Percentiles rank a stretch among this genome's conserved stretches.
Evolutionary conservation across 805 yeast species (phyloP).

Genomic region (Komagataella ulmi): DNA sequence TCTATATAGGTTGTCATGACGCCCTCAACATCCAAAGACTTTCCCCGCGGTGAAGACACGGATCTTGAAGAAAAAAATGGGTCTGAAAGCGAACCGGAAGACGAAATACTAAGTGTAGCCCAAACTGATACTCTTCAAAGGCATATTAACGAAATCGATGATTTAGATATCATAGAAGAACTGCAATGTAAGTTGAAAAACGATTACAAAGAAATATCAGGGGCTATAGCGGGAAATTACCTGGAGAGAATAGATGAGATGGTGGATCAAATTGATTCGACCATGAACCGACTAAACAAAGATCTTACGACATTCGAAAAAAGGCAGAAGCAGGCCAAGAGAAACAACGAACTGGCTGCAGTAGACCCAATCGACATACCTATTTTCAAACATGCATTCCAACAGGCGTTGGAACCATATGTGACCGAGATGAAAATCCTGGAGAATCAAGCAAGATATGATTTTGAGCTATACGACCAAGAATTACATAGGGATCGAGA

Average conservation of each 20-base stretch:
- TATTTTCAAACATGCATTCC: constrained; percentile 11
- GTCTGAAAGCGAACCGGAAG: not conserved
- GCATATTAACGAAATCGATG: constrained; percentile 1
- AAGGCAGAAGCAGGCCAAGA: not conserved
- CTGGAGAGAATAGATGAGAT: not conserved
- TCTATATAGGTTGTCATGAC: not conserved
- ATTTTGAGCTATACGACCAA: constrained; percentile 8
- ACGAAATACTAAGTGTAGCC: not conserved
- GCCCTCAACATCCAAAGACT: not conserved
- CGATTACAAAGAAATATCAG: not conserved
- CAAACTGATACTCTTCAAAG: not conserved
- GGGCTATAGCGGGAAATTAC: not conserved
- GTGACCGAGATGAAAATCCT: not conserved
- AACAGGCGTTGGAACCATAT: constrained; percentile 1
- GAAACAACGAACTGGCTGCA: not conserved
- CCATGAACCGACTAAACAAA: not conserved
- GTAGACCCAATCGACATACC: constrained; percentile 5
- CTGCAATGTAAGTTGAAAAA: constrained; percentile 5
- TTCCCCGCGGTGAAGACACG: not conserved
- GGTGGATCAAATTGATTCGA: not conserved
- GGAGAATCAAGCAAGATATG: constrained; percentile 5
- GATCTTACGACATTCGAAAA: not conserved
- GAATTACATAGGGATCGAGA: constrained; percentile 7
- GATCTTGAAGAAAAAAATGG: not conserved
- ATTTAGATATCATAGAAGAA: constrained; percentile 7